phyloP scores from a whole-genome alignment of 352 stramenopile genomes.

The Chrysophaeum taylorii region DNA sequence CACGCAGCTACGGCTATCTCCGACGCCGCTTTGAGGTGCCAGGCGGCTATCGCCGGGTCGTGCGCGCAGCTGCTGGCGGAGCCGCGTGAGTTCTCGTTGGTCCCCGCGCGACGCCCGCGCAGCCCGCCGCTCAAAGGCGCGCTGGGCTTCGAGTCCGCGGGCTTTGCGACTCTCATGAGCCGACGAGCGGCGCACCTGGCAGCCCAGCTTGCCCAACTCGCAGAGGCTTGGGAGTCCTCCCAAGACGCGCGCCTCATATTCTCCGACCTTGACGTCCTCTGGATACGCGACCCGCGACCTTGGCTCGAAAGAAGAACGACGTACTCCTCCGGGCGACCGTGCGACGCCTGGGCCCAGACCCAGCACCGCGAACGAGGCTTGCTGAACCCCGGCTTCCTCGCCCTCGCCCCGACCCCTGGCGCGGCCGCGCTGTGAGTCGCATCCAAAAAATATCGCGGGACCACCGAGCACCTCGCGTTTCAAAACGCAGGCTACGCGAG shows the following conservation, averaged over 20 bases:
- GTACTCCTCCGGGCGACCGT: neutral
- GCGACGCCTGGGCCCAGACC: constrained; percentile 9
- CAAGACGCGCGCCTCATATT: neutral
- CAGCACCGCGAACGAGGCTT: neutral
- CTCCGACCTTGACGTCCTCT: constrained; percentile 11
- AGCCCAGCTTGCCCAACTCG: neutral
- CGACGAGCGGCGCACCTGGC: neutral
- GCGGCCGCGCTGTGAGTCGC: no score
- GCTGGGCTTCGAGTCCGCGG: neutral
- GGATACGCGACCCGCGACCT: constrained; percentile 8
- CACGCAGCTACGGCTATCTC: neutral
- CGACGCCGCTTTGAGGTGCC: no score
- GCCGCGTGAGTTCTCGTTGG: no score
- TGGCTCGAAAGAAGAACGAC: no score
- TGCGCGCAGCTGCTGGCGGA: no score
- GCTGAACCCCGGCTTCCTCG: constrained; percentile 12
- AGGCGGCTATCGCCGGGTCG: no score
- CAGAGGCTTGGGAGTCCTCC: neutral
- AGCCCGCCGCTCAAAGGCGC: neutral
- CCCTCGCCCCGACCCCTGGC: neutral
- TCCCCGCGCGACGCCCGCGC: neutral
- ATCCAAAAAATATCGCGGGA: no score
- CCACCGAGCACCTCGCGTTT: no score
- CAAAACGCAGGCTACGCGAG: no score
- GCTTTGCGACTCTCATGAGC: neutral